A percentile compares a stretch with the other conserved stretches of the same genome.
Evolutionary conservation across 1,284 basidiomycete species (phyloP).

Genomic region (Malassezia slooffiae): DNA sequence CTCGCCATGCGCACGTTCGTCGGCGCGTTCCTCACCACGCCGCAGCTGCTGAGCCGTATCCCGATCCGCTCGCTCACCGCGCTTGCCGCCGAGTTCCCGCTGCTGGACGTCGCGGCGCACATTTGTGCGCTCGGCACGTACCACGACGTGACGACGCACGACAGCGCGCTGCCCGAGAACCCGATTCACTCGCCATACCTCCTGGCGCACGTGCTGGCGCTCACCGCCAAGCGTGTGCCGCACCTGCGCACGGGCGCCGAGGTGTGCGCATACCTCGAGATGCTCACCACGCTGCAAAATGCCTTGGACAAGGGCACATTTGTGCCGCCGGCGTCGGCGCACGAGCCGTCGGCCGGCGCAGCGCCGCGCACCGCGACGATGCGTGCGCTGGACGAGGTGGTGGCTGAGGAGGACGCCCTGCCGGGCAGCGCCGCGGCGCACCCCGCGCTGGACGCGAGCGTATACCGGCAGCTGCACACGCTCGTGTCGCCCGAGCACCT

Average conservation of each 20-base stretch:
- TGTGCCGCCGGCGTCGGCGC: too few species aligned
- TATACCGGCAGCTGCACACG: slow-evolving; percentile 21
- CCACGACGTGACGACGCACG: slow-evolving; percentile 8
- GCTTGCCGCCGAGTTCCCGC: slow-evolving; percentile 27
- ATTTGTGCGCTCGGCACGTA: slow-evolving; percentile 6
- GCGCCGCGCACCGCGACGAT: too few species aligned
- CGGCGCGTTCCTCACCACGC: background rate
- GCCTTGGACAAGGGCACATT: slow-evolving; percentile 17
- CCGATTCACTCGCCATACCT: slow-evolving; percentile 18
- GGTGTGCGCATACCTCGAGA: slow-evolving; percentile 24
- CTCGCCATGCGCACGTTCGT: background rate
- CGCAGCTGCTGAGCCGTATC: slow-evolving; percentile 3
- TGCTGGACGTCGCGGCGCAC: slow-evolving; percentile 21
- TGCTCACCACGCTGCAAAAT: slow-evolving; percentile 31
- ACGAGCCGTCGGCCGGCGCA: too few species aligned
- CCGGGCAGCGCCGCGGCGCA: too few species aligned
- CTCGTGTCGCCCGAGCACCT: slow-evolving; percentile 31
- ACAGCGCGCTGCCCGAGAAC: slow-evolving; percentile 5
- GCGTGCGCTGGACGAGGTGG: too few species aligned
- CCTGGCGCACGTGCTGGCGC: slow-evolving; percentile 29
- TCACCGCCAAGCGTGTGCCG: slow-evolving; percentile 25
- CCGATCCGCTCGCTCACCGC: slow-evolving; percentile 23
- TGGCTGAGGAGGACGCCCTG: too few species aligned
- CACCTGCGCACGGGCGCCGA: slow-evolving; percentile 20
- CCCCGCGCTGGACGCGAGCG: slow-evolving; percentile 18